Base-by-base conservation (phyloP, 1,139 yeast species). In the Meyerozyma guilliermondii region DNA sequence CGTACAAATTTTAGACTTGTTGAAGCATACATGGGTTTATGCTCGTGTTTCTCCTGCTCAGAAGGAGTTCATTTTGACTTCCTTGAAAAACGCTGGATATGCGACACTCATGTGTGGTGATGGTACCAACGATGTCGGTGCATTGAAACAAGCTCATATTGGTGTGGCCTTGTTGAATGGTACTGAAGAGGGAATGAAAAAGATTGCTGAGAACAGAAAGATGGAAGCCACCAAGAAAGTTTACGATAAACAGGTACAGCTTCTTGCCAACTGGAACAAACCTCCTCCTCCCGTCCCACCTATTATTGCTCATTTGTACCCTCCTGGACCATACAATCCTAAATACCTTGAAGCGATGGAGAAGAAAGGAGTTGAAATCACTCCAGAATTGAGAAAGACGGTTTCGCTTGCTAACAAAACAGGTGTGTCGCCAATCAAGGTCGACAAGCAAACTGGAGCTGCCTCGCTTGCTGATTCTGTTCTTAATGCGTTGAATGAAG, bases 101-200 rank as follows among this genome's bases (percentile, higher is more conserved):
- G 85, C 80, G 58, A 92, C 98, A 28, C 77, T 94, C 55, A 92
- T 92, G 99, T 92, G 98, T 69, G 99, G 99, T 74, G 99, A 92
- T 68, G 99, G 99, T 68, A 92, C 99, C 28, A 92, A 92, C 62
- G 99, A 92, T 73, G 98, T 92, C 44, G 99, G 99, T 65, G 99
- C 99, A 43, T 79, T 92, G 67, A 94, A 92, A 65, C 98, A 92
- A 70, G 98, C 99, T 7, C 96, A 92, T 59, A 84, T 92, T 60
- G 98, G 98, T 71, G 91, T 92, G 59, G 99, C 99, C 13, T 72
- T 92, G 53, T 76, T 94, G 62, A 94, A 94, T 59, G 99, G 98
- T 69, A 89, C 98, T 45, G 96, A 87, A 62, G 97, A 87, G 47
- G 88, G 96, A 43, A 74, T 94, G 81, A 86, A 86, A 66, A 88